phyloP scores from a whole-genome alignment of 176 grass and related monocot genomes.

The Eragrostis curvula region DNA sequence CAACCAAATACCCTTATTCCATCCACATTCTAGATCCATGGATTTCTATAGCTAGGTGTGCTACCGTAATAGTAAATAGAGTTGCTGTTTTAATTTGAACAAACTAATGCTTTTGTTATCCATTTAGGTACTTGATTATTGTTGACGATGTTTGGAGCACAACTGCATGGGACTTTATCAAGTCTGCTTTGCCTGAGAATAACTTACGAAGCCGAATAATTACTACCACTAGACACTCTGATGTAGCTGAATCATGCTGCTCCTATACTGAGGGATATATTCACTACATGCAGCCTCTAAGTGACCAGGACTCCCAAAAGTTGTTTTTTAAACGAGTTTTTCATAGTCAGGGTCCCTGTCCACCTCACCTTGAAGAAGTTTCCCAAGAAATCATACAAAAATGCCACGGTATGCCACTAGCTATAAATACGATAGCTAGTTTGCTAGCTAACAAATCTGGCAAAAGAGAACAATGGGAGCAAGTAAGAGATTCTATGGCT shows the following conservation, averaged over 20 bases:
- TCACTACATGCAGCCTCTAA: constrained; percentile 23
- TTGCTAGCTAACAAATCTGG: not conserved
- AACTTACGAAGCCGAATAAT: not conserved
- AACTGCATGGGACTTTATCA: not conserved
- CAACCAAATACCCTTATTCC: too few species aligned
- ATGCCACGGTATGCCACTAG: constrained; percentile 17
- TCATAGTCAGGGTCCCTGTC: not conserved
- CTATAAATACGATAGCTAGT: constrained; percentile 16
- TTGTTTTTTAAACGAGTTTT: constrained; percentile 17
- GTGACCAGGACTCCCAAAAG: constrained; percentile 1
- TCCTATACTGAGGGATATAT: not conserved
- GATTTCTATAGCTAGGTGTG: too few species aligned
- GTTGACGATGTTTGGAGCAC: constrained; percentile 24
- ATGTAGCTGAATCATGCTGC: constrained; percentile 15
- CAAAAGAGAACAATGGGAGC: constrained; percentile 13
- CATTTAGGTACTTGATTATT: constrained; percentile 14
- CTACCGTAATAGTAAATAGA: not conserved
- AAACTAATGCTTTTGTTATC: not conserved
- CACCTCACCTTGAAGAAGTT: not conserved
- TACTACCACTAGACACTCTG: constrained; percentile 4
- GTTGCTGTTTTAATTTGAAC: not conserved
- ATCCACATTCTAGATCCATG: too few species aligned
- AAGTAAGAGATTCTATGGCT: constrained; percentile 13
- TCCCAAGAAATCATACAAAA: constrained; percentile 11
- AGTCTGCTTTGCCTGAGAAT: constrained; percentile 25